Conservation (phyloP, 1,139 yeast genomes). For the Zygosaccharomyces pseudobailii region DNA sequence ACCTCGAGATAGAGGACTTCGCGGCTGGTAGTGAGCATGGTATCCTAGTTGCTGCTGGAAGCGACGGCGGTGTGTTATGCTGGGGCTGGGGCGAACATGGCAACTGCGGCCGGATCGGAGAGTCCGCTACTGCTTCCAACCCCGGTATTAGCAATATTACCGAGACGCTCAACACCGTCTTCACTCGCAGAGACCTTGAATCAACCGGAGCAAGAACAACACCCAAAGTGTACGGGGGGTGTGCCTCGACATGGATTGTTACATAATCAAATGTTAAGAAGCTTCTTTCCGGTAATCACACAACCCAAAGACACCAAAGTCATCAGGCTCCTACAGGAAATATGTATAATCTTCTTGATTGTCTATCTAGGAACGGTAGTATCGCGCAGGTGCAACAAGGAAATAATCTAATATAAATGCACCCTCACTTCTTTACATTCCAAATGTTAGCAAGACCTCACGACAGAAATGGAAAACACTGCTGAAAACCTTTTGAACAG, state of each 20-base stretch:
- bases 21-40: slow-evolving; percentile 89
- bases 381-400: slow-evolving; percentile 13
- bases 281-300: slow-evolving; percentile 34
- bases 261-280: slow-evolving; percentile 23
- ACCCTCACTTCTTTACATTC: slow-evolving; percentile 11
- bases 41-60: slow-evolving; percentile 38
- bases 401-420: neutral
- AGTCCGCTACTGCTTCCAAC: neutral
- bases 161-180: slow-evolving; percentile 20
- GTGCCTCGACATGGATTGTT: slow-evolving; percentile 33
- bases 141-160: slow-evolving; percentile 25
- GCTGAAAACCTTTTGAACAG: slow-evolving; percentile 4
- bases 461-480: too few relatives aligned
- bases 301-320: slow-evolving; percentile 2
- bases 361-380: slow-evolving; percentile 29
- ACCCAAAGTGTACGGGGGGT: slow-evolving; percentile 27
- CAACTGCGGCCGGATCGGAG: slow-evolving; percentile 59
- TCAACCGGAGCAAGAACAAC: neutral
- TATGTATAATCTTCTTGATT: slow-evolving; percentile 34
- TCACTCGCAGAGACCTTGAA: neutral
- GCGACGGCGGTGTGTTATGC: slow-evolving; percentile 38
- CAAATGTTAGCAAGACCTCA: neutral
- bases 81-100: slow-evolving; percentile 99
- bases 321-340: slow-evolving; percentile 29
- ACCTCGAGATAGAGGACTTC: slow-evolving; percentile 20